Evolutionary conservation across 106 monocot species (phyloP).

Genomic region (Apostasia ramifera): DNA sequence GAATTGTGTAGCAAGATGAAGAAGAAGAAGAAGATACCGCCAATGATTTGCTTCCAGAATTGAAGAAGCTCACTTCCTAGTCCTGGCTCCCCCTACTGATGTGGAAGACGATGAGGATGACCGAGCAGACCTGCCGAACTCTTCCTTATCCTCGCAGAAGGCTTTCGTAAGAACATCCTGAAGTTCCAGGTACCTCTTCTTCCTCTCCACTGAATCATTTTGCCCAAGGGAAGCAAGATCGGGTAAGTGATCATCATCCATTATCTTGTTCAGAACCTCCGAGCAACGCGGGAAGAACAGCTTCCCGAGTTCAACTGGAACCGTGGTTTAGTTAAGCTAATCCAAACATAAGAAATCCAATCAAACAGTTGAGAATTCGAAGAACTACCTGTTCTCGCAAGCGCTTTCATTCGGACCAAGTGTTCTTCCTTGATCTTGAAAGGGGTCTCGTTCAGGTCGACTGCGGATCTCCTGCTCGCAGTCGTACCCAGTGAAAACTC

Average conservation of each 20-base stretch:
- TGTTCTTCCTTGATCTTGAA: slow-evolving; percentile 63
- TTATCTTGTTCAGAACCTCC: slow-evolving; percentile 51
- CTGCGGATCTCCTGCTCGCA: slow-evolving; percentile 18
- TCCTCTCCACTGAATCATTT: slow-evolving; percentile 36
- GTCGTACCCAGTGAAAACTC: slow-evolving; percentile 46
- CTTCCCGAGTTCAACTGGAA: slow-evolving; percentile 73
- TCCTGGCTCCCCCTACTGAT: slow-evolving; percentile 7
- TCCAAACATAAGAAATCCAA: no score
- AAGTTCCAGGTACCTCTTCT: slow-evolving; percentile 50
- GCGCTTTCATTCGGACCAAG: slow-evolving; percentile 56
- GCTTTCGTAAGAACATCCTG: slow-evolving; percentile 43
- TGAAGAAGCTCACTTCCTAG: neutral
- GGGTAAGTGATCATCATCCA: slow-evolving; percentile 43
- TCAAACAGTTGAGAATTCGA: no score
- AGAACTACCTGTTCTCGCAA: slow-evolving; percentile 61
- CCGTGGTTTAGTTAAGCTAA: neutral
- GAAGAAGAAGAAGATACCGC: no score
- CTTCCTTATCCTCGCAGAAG: slow-evolving; percentile 63
- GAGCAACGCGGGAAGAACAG: slow-evolving; percentile 77
- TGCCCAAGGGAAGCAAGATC: slow-evolving; percentile 23
- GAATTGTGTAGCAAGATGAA: no score
- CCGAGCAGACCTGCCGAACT: slow-evolving; percentile 25
- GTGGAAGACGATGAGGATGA: slow-evolving; percentile 55
- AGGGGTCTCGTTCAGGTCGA: slow-evolving; percentile 65
- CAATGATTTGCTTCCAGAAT: no score